These are phyloP conservation scores for Globisporangium nagaii DNA, from an alignment of 352 stramenopile genomes.

Conservation along the genomic window DNA sequence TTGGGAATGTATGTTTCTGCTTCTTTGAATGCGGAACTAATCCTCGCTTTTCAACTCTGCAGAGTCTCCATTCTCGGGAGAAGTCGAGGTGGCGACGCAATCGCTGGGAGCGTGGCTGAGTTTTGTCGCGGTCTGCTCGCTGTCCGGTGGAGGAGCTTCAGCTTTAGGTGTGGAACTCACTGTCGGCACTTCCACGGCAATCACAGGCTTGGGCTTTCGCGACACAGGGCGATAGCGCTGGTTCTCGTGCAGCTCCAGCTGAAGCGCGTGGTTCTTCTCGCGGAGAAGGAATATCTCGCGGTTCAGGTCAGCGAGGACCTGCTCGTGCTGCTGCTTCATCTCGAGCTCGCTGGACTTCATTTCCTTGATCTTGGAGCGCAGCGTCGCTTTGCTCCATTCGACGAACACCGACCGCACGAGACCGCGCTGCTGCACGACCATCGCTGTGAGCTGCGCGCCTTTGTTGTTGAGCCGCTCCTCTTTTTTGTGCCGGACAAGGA, in stretches of 20 bases:
- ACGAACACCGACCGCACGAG: slow-evolving; percentile 44
- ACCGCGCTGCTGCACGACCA: slow-evolving; percentile 44
- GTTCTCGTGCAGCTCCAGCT: slow-evolving; percentile 4
- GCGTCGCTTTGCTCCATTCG: slow-evolving; percentile 37
- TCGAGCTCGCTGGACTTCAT: slow-evolving; percentile 19
- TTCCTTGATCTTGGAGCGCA: slow-evolving; percentile 16
- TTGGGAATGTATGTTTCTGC: too few species aligned
- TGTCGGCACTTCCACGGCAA: neutral
- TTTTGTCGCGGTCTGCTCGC: too few species aligned
- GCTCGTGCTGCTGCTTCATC: slow-evolving; percentile 21
- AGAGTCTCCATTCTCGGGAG: neutral
- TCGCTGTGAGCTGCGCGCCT: slow-evolving; percentile 41
- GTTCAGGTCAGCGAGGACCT: slow-evolving; percentile 25
- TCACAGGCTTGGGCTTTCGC: neutral
- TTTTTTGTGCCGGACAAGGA: slow-evolving; percentile 19
- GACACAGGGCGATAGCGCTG: neutral
- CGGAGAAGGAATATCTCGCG: slow-evolving; percentile 35
- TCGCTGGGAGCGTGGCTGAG: too few species aligned
- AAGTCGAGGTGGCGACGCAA: neutral
- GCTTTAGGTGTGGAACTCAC: neutral
- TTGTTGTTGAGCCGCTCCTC: slow-evolving; percentile 45
- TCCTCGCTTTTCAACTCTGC: neutral
- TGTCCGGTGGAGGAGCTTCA: neutral
- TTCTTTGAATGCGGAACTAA: neutral
- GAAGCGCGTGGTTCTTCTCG: slow-evolving; percentile 23